These are phyloP conservation scores for Borovskyia barvae DNA, from an alignment of 208 protist genomes.

Conservation along the genomic window DNA sequence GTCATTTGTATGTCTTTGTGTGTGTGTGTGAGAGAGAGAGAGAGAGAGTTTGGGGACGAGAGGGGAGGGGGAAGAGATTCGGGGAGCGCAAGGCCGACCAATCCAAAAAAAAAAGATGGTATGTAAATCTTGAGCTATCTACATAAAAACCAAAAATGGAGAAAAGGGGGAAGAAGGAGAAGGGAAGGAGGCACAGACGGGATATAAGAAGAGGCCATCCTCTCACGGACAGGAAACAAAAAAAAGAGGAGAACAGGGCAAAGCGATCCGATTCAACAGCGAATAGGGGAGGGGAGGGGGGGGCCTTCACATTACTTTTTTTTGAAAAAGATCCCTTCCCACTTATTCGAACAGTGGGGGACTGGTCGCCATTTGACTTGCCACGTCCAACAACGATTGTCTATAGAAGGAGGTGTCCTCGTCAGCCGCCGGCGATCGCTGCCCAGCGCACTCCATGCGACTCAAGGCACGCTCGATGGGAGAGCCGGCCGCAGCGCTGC, in stretches of 20 bases:
- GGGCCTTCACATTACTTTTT: too few species aligned
- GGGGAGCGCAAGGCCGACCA: too few species aligned
- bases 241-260: not conserved
- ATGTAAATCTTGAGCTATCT: too few species aligned
- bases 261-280: not conserved
- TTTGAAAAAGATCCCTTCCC: too few species aligned
- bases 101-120: too few species aligned
- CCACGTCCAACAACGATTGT: conserved; percentile 8
- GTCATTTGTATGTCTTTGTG: not conserved
- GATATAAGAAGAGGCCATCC: not conserved
- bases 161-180: not conserved
- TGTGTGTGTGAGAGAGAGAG: not conserved
- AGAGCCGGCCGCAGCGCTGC: too few species aligned
- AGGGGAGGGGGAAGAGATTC: not conserved
- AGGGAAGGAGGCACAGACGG: not conserved
- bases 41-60: not conserved
- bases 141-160: not conserved
- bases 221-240: not conserved
- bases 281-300: not conserved
- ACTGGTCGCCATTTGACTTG: conserved; percentile 1
- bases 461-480: conserved; percentile 8
- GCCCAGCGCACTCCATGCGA: conserved; percentile 15
- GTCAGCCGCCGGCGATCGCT: not conserved
- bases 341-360: too few species aligned
- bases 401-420: conserved; percentile 16